Conservation (phyloP, 139 green algal species). For the Volvox reticuliferus region DNA sequence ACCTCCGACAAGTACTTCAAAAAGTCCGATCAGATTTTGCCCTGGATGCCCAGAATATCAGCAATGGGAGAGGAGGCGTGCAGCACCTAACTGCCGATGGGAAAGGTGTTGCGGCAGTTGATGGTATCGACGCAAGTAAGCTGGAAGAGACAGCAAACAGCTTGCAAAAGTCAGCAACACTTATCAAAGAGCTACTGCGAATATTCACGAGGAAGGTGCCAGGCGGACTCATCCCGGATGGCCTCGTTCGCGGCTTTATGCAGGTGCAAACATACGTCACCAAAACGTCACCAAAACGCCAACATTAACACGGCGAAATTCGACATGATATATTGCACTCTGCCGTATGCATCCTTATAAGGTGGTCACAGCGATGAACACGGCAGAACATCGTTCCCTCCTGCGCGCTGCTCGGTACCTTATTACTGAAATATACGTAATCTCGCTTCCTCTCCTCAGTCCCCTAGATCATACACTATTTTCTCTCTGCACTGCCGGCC, state of each 20-base stretch:
- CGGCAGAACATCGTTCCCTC: too few relatives aligned
- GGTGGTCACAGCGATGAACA: not conserved
- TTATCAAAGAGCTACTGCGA: slow-evolving; percentile 31
- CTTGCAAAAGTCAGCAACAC: not conserved
- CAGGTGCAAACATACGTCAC: not conserved
- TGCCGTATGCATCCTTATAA: not conserved
- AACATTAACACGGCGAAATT: not conserved
- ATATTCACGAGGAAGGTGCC: slow-evolving; percentile 28
- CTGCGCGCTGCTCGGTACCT: too few relatives aligned
- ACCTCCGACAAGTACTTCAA: not conserved
- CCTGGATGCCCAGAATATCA: not conserved
- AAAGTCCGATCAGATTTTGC: not conserved
- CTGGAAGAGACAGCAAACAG: not conserved
- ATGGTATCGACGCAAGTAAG: not conserved
- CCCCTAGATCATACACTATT: too few relatives aligned
- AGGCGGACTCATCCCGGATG: not conserved
- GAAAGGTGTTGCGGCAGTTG: not conserved
- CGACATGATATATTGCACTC: not conserved
- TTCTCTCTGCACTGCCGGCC: not conserved
- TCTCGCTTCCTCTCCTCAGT: too few relatives aligned
- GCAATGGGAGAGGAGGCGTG: not conserved
- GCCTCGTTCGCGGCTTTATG: not conserved
- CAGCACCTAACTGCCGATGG: not conserved
- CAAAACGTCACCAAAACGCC: not conserved
- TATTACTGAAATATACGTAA: too few relatives aligned